Evolutionary conservation across 208 protist genomes (phyloP).

Genomic region (Acanthamoeba healyi): DNA sequence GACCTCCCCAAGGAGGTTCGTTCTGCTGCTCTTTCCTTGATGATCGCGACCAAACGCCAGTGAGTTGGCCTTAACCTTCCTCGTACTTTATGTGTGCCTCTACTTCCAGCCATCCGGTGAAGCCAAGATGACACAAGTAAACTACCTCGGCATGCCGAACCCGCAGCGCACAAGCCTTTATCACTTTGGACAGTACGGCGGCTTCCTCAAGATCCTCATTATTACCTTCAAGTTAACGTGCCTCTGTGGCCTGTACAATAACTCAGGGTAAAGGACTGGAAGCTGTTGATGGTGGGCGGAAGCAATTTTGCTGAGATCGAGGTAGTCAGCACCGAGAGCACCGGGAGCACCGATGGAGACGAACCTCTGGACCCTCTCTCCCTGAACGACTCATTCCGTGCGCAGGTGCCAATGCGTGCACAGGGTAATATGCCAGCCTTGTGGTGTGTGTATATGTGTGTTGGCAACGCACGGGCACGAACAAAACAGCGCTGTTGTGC

Average conservation of each 20-base stretch:
- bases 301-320: conserved; percentile 65
- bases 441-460: too few species aligned
- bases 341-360: not conserved
- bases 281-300: conserved; percentile 19
- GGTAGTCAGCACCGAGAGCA: not conserved
- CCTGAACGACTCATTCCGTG: conserved; percentile 37
- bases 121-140: not conserved
- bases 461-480: too few species aligned
- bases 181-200: not conserved
- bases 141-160: not conserved
- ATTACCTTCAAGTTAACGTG: too few species aligned
- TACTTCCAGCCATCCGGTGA: not conserved
- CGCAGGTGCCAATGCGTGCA: conserved; percentile 10
- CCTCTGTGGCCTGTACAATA: not conserved
- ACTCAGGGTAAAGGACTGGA: conserved; percentile 14
- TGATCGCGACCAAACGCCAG: not conserved
- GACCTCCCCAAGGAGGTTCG: not conserved
- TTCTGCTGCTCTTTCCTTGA: too few species aligned
- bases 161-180: not conserved
- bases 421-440: too few species aligned
- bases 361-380: not conserved
- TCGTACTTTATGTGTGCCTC: too few species aligned
- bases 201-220: not conserved
- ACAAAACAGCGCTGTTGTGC: too few species aligned
- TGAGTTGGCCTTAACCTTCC: too few species aligned